Evolutionary conservation across 345 rosid species (phyloP), one percentile per base, ranked within the genome.

Genomic region (Noccaea bulbosa): DNA sequence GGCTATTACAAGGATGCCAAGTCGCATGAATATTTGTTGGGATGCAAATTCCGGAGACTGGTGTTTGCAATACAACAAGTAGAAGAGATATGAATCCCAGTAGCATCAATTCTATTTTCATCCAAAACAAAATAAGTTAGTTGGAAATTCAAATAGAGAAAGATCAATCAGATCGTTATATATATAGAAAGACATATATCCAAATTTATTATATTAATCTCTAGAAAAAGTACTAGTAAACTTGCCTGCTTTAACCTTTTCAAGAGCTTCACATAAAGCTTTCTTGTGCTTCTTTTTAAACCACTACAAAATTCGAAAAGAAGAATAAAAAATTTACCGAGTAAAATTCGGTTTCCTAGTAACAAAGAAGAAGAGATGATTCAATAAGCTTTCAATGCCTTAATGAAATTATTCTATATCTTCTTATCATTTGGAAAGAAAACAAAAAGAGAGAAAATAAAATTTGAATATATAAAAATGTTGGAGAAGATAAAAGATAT

Each of bases 251-350:
- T 89, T 92, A 76, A 92, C 81, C 71, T 92, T 92, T 64, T 85
- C 98, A 67, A 92, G 89, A 14, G 98, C 98, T 81, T 92, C 98
- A 55, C 55, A 78, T 24, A 89, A 81, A 74, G 94, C 89, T 71
- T 70, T 76, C 71, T 83, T 92, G 68, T 85, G 78, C 68, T 70
- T 84, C 65, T 72, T 89, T 22, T 87, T 70, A 38, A 92, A 81
- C 88, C 86, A 87, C 98, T 92, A 80, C 52, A 71, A 34, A 9
- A 16, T 45, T 14, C 20, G 16, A 62, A 44, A 68, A 38, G 1
- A 27, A 35, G 11, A 22, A 14, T 4, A 6, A 2, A 73, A 43
- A 63, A 46, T 7, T 16, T 22, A 2, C 40, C 49, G 39, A 39
- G 17, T 34, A 33, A 45, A n/a, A 8, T 37, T 15, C 11, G 10